Evolutionary conservation across 805 yeast genomes (phyloP), one percentile per base, ranked within the genome.

Genomic region (Nakazawaea pomicola): DNA sequence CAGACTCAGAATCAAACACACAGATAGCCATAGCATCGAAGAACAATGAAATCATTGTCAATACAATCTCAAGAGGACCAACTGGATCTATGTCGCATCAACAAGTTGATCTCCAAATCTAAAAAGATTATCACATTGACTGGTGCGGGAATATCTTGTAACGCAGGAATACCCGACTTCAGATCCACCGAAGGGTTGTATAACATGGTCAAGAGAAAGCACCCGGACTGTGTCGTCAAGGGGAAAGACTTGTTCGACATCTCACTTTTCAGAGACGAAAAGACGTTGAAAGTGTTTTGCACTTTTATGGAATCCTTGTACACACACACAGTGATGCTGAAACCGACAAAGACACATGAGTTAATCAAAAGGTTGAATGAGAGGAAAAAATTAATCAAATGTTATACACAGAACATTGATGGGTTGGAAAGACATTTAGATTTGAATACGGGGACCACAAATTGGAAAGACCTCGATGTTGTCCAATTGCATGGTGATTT

Each of bases 121-220:
- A 67, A 72, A 40, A 78, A 72, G 51, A 64, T 80, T n/a, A 69
- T 83, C 16, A 70, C 85, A 4, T 66, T 90, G 41, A 89, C 96
- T 0, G 98, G 99, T 6, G 99, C 99, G 2, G 99, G 99, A 1
- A 88, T 91, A 44, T 87, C 96, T 12, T 88, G 96, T 57, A 87
- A 85, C 56, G 97, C 98, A 1, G 98, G 99, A 0, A 93, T 91
- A 35, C 99, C 99, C 2, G 98, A 91, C 57, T 90, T 90, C 58
- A 71, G 98, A 42, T 84, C 95, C 4, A 67, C 80, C 8, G 76
- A 83, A 49, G 98, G 98, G 2, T 70, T 90, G 8, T 90, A 91
- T 62, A 79, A 83, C 45, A 57, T 79, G 61, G 85, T 83, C 24
- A 86, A 83, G 54, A 58, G 63, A 15, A 75, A 74, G 47, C 73